Evolutionary conservation across 257 asterid species (phyloP), one percentile per base, ranked within the genome.

Genomic region (Gynochthodes officinalis): DNA sequence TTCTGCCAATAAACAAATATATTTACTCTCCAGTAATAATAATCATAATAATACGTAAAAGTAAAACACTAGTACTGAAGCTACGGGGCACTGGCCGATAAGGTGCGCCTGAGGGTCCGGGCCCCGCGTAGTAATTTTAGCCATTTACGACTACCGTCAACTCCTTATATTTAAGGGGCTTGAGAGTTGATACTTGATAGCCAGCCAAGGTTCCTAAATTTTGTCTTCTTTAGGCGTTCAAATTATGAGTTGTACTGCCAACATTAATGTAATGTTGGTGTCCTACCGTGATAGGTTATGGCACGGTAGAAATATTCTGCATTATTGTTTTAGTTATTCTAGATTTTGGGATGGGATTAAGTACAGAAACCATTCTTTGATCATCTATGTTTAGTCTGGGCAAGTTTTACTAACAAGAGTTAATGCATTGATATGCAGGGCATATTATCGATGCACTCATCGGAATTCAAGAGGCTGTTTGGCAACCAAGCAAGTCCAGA

Each of bases 361-460:
- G 4, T 19, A 52, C n/a, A 7, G 27, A 1, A 25, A 14, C 37
- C 39, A 28, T 58, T 19, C 2, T 1, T 61, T 13, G 39, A 33
- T 33, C 21, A 33, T 61, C 1, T 16, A 23, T 63, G 30, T 42
- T 39, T 39, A 63, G 43, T 48, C 15, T 43, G 9, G 5, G 8
- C 4, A 10, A 23, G 19, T 69, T 28, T 54, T 4, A 25, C 14
- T 75, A 61, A 75, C 64, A 16, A 25, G 57, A 21, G 18, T 14
- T 69, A 62, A 28, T 42, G 32, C 14, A 53, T 39, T 64, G 69
- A 40, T 61, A 37, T 62, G 66, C 87, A 93, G 98, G 81, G 91
- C 96, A 0, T 93, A 93, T 60, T 93, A 90, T 35, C 60, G 98
- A 64, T 93, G 98, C 84, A 90, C 96, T 33, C 93, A 90, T 77